These are phyloP conservation scores for Colletotrichum lindemuthianum DNA, from an alignment of 2,329 filamentous ascomycete genomes.

Conservation along the genomic window DNA sequence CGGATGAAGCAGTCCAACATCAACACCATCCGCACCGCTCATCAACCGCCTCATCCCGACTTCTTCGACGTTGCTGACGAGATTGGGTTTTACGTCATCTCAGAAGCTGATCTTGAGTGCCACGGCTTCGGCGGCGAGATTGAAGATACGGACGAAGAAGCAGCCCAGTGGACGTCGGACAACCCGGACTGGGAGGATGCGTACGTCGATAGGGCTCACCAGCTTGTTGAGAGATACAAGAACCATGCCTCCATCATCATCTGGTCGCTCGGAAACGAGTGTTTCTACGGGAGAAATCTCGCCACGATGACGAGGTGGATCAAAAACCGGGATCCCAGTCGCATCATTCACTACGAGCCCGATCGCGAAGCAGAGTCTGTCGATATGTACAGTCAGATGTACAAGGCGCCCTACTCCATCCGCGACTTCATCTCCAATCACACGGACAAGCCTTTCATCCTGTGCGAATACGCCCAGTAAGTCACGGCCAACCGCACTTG, in stretches of 20 bases:
- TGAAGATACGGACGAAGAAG: slow-evolving; percentile 43
- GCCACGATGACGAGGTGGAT: slow-evolving; percentile 73
- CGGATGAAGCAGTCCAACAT: slow-evolving; percentile 76
- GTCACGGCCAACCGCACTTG: background rate
- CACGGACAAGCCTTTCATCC: slow-evolving; percentile 64
- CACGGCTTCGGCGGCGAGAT: slow-evolving; percentile 59
- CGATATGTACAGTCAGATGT: slow-evolving; percentile 75
- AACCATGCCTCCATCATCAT: slow-evolving; percentile 74
- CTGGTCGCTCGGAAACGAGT: slow-evolving; percentile 78
- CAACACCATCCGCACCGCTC: slow-evolving; percentile 74
- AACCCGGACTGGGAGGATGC: slow-evolving; percentile 70
- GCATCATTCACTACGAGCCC: slow-evolving; percentile 73
- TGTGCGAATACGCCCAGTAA: slow-evolving; percentile 62
- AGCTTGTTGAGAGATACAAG: slow-evolving; percentile 68
- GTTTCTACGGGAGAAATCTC: slow-evolving; percentile 75
- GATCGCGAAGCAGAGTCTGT: slow-evolving; percentile 66
- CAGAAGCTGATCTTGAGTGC: slow-evolving; percentile 66
- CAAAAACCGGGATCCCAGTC: slow-evolving; percentile 63
- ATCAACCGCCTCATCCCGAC: slow-evolving; percentile 70
- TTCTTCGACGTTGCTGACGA: slow-evolving; percentile 71
- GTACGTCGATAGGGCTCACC: slow-evolving; percentile 73
- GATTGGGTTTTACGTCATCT: slow-evolving; percentile 72
- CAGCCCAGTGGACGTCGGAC: slow-evolving; percentile 61
- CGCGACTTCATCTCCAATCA: slow-evolving; percentile 49
- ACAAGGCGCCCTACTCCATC: slow-evolving; percentile 60